Conservation (phyloP, 345 rosid genomes). For the Brassica cretica region DNA sequence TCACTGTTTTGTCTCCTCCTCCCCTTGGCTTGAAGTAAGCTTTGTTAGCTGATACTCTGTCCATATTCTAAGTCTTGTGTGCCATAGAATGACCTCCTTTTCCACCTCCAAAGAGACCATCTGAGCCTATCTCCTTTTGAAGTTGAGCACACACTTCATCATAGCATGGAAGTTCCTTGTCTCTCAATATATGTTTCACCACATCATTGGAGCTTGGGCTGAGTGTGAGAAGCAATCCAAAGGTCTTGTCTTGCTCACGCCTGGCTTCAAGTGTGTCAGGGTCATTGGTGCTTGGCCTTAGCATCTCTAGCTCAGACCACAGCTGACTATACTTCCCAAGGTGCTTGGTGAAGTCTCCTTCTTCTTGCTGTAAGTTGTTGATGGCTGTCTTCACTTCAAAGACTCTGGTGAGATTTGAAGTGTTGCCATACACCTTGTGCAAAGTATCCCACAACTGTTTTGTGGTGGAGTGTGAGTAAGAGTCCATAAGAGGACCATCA, state of each 20-base stretch:
- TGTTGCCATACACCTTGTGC: neutral
- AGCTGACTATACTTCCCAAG: neutral
- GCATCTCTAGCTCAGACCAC: neutral
- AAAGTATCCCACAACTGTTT: neutral
- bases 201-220: neutral
- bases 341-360: neutral
- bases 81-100: neutral
- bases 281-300: neutral
- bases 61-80: too few species aligned
- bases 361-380: neutral
- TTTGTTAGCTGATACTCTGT: neutral
- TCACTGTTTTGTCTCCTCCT: too few species aligned
- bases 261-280: neutral
- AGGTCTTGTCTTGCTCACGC: neutral
- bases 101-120: neutral
- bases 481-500: neutral
- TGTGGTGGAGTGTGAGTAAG: neutral
- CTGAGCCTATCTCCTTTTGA: neutral
- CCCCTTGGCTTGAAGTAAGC: neutral
- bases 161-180: neutral
- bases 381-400: neutral
- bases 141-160: neutral
- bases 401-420: neutral
- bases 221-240: neutral
- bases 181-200: neutral